Evolutionary conservation across 345 rosid genomes (phyloP).

Genomic region (Brassica carinata): DNA sequence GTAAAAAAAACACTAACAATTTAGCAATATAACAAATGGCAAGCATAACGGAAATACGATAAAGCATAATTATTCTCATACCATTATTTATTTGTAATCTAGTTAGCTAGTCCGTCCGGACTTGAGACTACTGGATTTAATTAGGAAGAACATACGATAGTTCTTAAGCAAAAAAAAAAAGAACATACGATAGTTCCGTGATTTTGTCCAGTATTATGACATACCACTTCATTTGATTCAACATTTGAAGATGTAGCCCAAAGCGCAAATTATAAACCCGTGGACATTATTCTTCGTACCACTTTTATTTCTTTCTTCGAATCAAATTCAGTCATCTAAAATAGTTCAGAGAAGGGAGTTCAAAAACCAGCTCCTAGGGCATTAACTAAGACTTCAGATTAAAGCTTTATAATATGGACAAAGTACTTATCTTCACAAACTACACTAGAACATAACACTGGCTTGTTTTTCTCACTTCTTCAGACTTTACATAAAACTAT

Average conservation of each 20-base stretch:
- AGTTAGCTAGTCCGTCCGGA: not conserved
- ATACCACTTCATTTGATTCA: not conserved
- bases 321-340: not conserved
- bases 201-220: not conserved
- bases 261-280: not conserved
- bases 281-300: not conserved
- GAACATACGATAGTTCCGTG: no score
- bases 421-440: not conserved
- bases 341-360: not conserved
- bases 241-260: not conserved
- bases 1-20: not conserved
- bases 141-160: not conserved
- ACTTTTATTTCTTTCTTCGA: not conserved
- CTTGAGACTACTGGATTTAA: not conserved
- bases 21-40: not conserved
- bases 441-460: not conserved
- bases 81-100: not conserved
- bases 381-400: not conserved
- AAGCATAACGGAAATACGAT: not conserved
- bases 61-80: not conserved
- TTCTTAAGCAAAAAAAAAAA: no score
- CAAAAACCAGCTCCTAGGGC: not conserved
- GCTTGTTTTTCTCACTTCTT: not conserved
- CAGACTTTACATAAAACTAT: not conserved
- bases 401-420: not conserved